These are phyloP conservation scores for Neurospora intermedia DNA, from an alignment of 495 filamentous ascomycete genomes.

Conservation along the genomic window DNA sequence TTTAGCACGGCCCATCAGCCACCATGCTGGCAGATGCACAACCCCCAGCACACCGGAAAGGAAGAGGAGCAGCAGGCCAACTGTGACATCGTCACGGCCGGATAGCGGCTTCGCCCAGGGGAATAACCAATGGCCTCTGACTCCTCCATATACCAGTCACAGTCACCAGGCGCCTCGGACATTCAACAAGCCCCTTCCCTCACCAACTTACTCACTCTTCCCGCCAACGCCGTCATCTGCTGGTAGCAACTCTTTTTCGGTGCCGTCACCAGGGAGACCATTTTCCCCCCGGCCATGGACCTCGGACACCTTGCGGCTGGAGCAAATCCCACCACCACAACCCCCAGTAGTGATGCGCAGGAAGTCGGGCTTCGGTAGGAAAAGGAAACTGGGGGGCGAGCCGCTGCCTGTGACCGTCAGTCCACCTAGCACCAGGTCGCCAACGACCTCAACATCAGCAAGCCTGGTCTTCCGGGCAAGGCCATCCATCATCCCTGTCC, in stretches of 20 bases:
- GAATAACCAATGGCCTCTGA: background rate
- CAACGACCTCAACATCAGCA: background rate
- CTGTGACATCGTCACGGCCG: background rate
- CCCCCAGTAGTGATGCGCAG: background rate
- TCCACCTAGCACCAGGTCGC: background rate
- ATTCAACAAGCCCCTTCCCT: conserved; percentile 7
- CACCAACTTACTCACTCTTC: conserved; percentile 18
- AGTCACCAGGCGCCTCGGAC: conserved; percentile 1
- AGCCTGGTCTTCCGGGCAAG: background rate
- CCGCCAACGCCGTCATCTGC: conserved; percentile 2
- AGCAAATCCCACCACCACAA: background rate
- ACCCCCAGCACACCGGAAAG: background rate
- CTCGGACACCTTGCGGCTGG: background rate
- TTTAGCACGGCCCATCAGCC: background rate
- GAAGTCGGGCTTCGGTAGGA: background rate
- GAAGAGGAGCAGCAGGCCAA: background rate
- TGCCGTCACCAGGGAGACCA: background rate
- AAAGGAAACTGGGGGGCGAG: background rate
- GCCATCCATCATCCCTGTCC: background rate
- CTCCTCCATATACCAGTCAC: conserved; percentile 1
- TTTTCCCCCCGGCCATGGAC: background rate
- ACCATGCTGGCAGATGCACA: background rate
- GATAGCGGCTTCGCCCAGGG: background rate
- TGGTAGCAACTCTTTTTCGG: background rate
- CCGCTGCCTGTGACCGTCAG: background rate